A percentile compares a stretch with the other conserved stretches of the same genome.
phyloP scores from a whole-genome alignment of 768 basidiomycete genomes.

The Collybiopsis confluens region DNA sequence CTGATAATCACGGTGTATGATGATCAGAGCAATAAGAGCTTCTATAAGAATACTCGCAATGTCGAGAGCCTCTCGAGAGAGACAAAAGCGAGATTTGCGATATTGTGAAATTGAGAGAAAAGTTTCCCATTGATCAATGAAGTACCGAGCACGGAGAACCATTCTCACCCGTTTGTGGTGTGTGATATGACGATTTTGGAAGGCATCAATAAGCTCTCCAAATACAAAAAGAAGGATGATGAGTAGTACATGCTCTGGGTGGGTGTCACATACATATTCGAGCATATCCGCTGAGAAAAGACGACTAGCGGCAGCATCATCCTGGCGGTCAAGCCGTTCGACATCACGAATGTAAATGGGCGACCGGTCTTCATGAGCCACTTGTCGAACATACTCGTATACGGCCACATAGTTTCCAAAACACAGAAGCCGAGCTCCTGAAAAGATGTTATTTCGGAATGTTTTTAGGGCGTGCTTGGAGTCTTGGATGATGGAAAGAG shows the following conservation, averaged over 20 bases:
- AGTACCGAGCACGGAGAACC: too few relatives aligned
- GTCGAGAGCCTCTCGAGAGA: too few relatives aligned
- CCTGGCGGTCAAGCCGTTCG: conserved; percentile 28
- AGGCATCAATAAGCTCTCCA: conserved; percentile 24
- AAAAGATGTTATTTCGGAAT: conserved; percentile 27
- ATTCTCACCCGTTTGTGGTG: too few relatives aligned
- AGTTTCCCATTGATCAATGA: too few relatives aligned
- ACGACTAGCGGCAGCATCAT: conserved; percentile 29
- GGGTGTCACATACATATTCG: conserved; percentile 11
- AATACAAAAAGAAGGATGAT: conserved; percentile 27
- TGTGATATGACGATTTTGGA: conserved; percentile 20
- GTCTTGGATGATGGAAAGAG: conserved; percentile 29
- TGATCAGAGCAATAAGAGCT: too few relatives aligned
- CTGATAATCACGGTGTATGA: too few relatives aligned
- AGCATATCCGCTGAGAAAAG: conserved; percentile 27
- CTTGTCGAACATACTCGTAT: conserved; percentile 16
- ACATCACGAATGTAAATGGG: conserved; percentile 28
- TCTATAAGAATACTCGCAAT: too few relatives aligned
- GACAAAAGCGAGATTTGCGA: too few relatives aligned
- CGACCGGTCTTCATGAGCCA: conserved; percentile 12
- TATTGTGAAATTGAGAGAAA: too few relatives aligned
- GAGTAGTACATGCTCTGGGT: conserved; percentile 14
- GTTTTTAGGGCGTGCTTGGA: conserved; percentile 33
- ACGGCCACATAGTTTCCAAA: conserved; percentile 17
- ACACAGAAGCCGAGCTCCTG: conserved; percentile 23